phyloP scores from a whole-genome alignment of 2,329 filamentous ascomycete genomes.

The Nothopassalora personata region DNA sequence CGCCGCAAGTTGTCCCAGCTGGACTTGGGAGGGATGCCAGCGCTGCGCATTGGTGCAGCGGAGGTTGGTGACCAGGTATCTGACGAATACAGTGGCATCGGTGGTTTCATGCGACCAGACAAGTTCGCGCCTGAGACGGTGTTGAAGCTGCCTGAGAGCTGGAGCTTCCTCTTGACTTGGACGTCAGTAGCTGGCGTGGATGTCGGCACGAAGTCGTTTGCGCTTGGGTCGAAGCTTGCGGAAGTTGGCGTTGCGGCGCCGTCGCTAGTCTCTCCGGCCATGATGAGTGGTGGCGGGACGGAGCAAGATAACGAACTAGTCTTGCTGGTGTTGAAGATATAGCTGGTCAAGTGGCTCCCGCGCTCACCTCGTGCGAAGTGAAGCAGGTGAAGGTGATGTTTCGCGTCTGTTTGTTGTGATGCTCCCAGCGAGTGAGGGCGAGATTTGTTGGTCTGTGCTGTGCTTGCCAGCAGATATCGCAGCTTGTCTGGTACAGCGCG shows the following conservation, averaged over 20 bases:
- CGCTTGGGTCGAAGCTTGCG: slow-evolving; percentile 7
- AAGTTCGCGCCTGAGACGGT: neutral
- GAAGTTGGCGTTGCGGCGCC: slow-evolving; percentile 3
- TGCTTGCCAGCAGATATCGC: neutral
- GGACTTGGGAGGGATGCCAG: slow-evolving; percentile 12
- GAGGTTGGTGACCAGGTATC: slow-evolving; percentile 12
- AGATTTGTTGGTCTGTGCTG: neutral
- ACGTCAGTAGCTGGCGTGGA: neutral
- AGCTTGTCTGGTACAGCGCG: neutral
- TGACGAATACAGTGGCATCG: slow-evolving; percentile 9
- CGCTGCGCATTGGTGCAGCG: slow-evolving; percentile 7
- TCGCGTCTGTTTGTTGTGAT: neutral
- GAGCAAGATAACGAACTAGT: neutral
- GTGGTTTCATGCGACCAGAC: slow-evolving; percentile 1
- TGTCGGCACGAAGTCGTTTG: slow-evolving; percentile 4
- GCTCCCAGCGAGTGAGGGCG: neutral
- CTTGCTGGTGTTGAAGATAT: no score
- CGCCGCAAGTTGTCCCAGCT: slow-evolving; percentile 11
- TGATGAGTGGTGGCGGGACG: neutral
- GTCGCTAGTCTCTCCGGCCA: neutral
- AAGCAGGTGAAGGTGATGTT: neutral
- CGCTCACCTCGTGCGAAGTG: neutral
- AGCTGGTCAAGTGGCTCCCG: neutral
- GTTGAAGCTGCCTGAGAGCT: neutral
- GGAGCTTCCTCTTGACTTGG: neutral